These are phyloP conservation scores for Xylaria curta DNA, from an alignment of 495 filamentous ascomycete genomes.

Conservation along the genomic window DNA sequence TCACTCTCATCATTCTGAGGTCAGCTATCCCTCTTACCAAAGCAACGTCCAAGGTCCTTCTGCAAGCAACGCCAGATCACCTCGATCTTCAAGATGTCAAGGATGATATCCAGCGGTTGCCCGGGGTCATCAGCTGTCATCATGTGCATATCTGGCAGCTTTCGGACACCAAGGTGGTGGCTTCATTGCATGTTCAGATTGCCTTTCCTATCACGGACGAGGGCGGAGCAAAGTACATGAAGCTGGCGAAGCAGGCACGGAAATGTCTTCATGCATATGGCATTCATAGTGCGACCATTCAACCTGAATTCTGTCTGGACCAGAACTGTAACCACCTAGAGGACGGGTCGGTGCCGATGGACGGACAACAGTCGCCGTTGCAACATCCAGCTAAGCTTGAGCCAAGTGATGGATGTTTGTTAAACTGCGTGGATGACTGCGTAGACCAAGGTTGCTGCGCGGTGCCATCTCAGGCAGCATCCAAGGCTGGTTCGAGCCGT, in stretches of 20 bases:
- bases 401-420: conserved; percentile 68
- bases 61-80: conserved; percentile 89
- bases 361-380: conserved; percentile 48
- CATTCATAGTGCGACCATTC: conserved; percentile 97
- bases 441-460: conserved; percentile 74
- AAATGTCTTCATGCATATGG: conserved; percentile 92
- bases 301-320: conserved; percentile 87
- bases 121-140: conserved; percentile 86
- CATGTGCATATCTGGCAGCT: conserved; percentile 98
- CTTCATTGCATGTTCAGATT: conserved; percentile 90
- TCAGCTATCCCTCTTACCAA: conserved; percentile 93
- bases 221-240: conserved; percentile 85
- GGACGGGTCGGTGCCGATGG: conserved; percentile 42
- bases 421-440: conserved; percentile 89
- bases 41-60: conserved; percentile 89
- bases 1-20: conserved; percentile 90
- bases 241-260: conserved; percentile 76
- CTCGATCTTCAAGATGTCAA: conserved; percentile 90
- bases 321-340: conserved; percentile 48
- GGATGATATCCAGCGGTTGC: conserved; percentile 83
- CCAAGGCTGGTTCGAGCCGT: conserved; percentile 38
- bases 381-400: conserved; percentile 52
- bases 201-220: conserved; percentile 71
- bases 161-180: conserved; percentile 89
- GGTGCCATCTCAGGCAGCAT: conserved; percentile 29